Evolutionary conservation across 441 rosid genomes (phyloP), one percentile per base, ranked within the genome.

Genomic region (Bruguiera hainesii): DNA sequence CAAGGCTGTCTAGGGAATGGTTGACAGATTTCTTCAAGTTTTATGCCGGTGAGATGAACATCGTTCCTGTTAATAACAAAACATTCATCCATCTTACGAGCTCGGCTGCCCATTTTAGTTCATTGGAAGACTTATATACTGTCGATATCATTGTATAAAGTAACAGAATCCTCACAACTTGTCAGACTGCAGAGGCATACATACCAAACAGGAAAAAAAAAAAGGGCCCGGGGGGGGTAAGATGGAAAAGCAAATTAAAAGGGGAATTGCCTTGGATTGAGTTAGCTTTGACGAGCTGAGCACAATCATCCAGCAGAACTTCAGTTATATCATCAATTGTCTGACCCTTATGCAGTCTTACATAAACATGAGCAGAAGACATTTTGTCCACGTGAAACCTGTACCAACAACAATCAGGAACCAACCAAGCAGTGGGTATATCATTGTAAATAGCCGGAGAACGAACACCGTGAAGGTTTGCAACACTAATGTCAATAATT

Each of bases 321-420:
- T 87, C 97, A 61, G 84, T 86, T 9, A 91, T 91, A 76, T 78
- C 83, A 82, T 91, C 99, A 66, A 94, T 82, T 7, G 90, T 79
- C 82, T 94, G 97, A 64, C 97, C 94, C 69, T 81, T 91, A 26
- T 88, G 93, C 64, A 94, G 82, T 80, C 99, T 85, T 64, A 94
- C 28, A 83, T 94, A 94, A 70, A 94, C 99, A 79, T 94, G 99
- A 35, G 98, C 98, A 29, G 99, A 94, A 35, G 99, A 94, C 97
- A 91, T 94, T 75, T 91, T 91, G 71, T 94, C 99, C 63, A 94
- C 98, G 69, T 94, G 99, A 72, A 94, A 94, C 99, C 99, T 94
- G 78, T 74, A 79, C 73, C 53, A 70, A 60, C 61, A 9, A 18
- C 46, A 9, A 37, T 23, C 20, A n/a, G 28, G 19, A 23, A 63